These are phyloP conservation scores for Podospora didyma DNA, from an alignment of 495 filamentous ascomycete genomes.

Conservation along the genomic window DNA sequence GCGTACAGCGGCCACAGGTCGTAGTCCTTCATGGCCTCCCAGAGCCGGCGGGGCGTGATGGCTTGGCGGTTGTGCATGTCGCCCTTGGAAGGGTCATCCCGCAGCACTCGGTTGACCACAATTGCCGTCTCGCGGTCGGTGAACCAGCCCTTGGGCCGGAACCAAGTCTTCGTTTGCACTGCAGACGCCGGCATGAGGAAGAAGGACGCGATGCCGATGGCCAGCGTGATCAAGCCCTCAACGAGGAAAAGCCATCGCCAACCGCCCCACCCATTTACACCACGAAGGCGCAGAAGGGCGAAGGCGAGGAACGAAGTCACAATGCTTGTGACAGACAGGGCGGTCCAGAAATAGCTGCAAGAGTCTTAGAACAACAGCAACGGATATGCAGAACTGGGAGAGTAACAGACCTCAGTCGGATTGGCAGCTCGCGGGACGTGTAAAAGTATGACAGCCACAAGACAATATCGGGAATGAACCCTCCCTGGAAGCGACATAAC, in stretches of 20 bases:
- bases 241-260: slow-evolving; percentile 61
- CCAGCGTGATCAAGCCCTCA: slow-evolving; percentile 49
- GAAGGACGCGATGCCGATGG: slow-evolving; percentile 48
- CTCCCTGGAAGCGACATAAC: slow-evolving; percentile 43
- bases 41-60: slow-evolving; percentile 54
- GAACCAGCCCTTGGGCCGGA: slow-evolving; percentile 49
- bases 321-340: slow-evolving; percentile 47
- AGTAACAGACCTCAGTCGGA: slow-evolving; percentile 53
- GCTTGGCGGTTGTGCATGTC: slow-evolving; percentile 60
- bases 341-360: slow-evolving; percentile 49
- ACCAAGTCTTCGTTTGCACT: slow-evolving; percentile 48
- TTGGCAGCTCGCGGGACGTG: slow-evolving; percentile 60
- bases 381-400: no score
- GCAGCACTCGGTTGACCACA: slow-evolving; percentile 46
- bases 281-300: slow-evolving; percentile 49
- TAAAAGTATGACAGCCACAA: slow-evolving; percentile 74
- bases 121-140: slow-evolving; percentile 49
- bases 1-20: slow-evolving; percentile 73
- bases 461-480: slow-evolving; percentile 50
- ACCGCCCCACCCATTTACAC: slow-evolving; percentile 48
- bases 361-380: no score
- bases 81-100: slow-evolving; percentile 53
- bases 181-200: slow-evolving; percentile 54
- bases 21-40: slow-evolving; percentile 60
- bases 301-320: slow-evolving; percentile 51